Percentiles rank a stretch among this genome's conserved stretches.
These are phyloP conservation scores for Verruconis gallopava DNA, from an alignment of 2,329 filamentous ascomycete genomes.

Conservation along the genomic window DNA sequence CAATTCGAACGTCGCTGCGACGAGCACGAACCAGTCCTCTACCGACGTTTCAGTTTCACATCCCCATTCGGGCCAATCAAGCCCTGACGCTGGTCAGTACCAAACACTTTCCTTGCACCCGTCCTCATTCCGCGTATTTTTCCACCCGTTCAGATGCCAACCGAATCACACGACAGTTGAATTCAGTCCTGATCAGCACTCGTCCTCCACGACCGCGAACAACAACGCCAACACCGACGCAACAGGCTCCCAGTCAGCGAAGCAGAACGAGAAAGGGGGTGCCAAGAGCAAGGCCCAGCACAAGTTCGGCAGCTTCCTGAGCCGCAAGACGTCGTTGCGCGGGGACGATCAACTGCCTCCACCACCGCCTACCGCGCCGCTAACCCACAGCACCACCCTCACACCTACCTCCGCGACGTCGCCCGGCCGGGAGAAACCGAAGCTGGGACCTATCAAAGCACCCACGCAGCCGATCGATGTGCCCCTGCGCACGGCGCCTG, in stretches of 20 bases:
- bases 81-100: too few species aligned
- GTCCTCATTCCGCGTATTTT: too few species aligned
- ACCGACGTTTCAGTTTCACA: neutral
- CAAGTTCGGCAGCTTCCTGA: constrained; percentile 5
- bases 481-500: constrained; percentile 48
- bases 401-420: neutral
- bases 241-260: neutral
- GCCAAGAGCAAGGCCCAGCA: constrained; percentile 4
- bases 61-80: neutral
- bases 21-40: neutral
- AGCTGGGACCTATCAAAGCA: constrained; percentile 9
- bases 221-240: neutral
- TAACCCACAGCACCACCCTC: neutral
- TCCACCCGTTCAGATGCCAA: too few species aligned
- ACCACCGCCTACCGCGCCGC: neutral
- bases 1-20: too few species aligned
- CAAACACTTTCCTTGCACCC: too few species aligned
- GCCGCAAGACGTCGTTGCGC: constrained; percentile 5
- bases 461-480: constrained; percentile 9
- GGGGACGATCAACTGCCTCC: neutral
- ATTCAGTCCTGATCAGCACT: too few species aligned
- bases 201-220: neutral
- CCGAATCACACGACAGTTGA: too few species aligned
- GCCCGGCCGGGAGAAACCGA: constrained; percentile 17
- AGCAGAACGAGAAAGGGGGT: constrained; percentile 1